A percentile compares a stretch with the other conserved stretches of the same genome.
Conservation (phyloP, 2,329 filamentous ascomycete species). For the Cadophora gregata region DNA sequence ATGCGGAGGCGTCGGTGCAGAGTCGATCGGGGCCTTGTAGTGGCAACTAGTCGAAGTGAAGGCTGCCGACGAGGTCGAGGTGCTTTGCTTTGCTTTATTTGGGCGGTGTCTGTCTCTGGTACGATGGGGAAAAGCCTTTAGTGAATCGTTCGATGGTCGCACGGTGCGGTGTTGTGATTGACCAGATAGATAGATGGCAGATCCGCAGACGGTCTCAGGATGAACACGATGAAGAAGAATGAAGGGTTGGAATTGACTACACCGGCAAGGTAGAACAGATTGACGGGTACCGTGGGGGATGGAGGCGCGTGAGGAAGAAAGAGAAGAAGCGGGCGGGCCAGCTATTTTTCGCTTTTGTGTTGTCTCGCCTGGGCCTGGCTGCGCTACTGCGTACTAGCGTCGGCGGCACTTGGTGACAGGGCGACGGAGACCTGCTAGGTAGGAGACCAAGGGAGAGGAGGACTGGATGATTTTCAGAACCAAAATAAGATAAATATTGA, state of each 20-base stretch:
- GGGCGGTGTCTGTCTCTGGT: constrained; percentile 26
- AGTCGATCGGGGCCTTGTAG: constrained; percentile 32
- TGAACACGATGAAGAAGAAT: constrained; percentile 31
- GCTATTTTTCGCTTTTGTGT: constrained; percentile 20
- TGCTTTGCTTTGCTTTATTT: constrained; percentile 27
- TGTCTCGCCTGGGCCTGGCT: neutral
- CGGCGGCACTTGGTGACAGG: constrained; percentile 8
- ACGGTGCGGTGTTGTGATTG: constrained; percentile 19
- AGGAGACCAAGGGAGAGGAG: neutral
- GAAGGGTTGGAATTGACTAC: constrained; percentile 38
- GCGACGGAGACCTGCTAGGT: neutral
- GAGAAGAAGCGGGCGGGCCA: constrained; percentile 23
- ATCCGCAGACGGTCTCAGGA: constrained; percentile 25
- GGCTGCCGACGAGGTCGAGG: constrained; percentile 18
- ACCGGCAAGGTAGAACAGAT: constrained; percentile 38
- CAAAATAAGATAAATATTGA: neutral
- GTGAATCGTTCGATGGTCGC: constrained; percentile 16
- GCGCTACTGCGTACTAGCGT: constrained; percentile 2
- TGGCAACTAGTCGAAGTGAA: neutral
- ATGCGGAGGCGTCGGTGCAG: constrained; percentile 21
- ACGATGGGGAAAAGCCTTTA: constrained; percentile 25
- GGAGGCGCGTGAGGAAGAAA: constrained; percentile 33
- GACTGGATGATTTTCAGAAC: neutral
- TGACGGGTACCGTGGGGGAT: constrained; percentile 38
- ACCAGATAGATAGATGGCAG: constrained; percentile 21